Evolutionary conservation across 2,329 filamentous ascomycete genomes (phyloP).

Genomic region (Botryotinia calthae): DNA sequence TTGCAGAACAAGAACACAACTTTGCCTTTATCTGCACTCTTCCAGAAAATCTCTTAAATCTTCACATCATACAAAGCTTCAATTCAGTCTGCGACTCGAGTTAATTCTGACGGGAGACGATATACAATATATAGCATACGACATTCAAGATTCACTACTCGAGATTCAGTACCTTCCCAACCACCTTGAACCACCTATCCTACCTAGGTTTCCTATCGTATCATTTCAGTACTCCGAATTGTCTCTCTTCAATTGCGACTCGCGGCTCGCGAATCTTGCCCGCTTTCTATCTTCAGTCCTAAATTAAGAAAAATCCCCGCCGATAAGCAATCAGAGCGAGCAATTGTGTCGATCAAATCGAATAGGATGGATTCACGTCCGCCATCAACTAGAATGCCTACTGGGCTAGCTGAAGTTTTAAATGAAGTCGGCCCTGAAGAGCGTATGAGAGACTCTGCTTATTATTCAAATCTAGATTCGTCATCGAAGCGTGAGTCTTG

Average conservation of each 20-base stretch:
- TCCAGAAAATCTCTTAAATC: background rate
- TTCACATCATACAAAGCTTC: background rate
- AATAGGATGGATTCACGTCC: constrained; percentile 20
- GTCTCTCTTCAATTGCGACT: constrained; percentile 16
- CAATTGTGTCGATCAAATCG: constrained; percentile 7
- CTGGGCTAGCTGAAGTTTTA: constrained; percentile 50
- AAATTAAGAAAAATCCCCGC: constrained; percentile 6
- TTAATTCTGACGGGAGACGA: background rate
- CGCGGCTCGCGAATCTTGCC: constrained; percentile 15
- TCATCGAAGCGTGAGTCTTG: constrained; percentile 50
- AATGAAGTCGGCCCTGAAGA: constrained; percentile 47
- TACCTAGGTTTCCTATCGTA: background rate
- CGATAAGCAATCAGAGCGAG: constrained; percentile 10
- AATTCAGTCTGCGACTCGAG: background rate
- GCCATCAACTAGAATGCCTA: constrained; percentile 37
- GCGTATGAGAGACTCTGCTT: constrained; percentile 50
- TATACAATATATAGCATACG: background rate
- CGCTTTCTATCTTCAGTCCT: constrained; percentile 11
- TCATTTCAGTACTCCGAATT: background rate
- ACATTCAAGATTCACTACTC: background rate
- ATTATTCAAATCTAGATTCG: constrained; percentile 46
- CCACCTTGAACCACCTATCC: background rate
- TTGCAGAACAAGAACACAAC: constrained; percentile 12
- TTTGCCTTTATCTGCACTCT: background rate
- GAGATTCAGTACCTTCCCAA: background rate